Evolutionary conservation across 495 filamentous ascomycete species (phyloP).

Genomic region (Trichoderma gamsii): DNA sequence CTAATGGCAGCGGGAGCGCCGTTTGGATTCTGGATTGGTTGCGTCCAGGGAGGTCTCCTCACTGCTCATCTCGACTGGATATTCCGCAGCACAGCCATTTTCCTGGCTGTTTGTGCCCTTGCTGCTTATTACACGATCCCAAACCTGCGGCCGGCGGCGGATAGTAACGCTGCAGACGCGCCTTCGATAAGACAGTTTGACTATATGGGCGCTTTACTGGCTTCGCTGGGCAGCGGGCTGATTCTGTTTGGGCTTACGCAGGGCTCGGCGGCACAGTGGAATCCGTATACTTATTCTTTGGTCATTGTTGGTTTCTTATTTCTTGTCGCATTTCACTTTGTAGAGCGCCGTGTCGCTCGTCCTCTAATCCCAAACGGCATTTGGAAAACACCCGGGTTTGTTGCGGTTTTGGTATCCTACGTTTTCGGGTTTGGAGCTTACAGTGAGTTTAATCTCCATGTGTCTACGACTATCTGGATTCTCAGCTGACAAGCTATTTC

Average conservation of each 20-base stretch:
- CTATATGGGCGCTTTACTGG: constrained; percentile 39
- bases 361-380: constrained; percentile 46
- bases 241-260: constrained; percentile 52
- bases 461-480: no score
- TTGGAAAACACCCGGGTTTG: constrained; percentile 38
- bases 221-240: constrained; percentile 42
- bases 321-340: constrained; percentile 41
- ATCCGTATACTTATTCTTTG: constrained; percentile 45
- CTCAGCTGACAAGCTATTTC: constrained; percentile 6
- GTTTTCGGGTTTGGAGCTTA: constrained; percentile 43
- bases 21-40: constrained; percentile 34
- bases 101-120: constrained; percentile 58
- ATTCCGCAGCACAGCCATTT: constrained; percentile 40
- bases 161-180: constrained; percentile 22
- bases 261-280: constrained; percentile 44
- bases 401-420: constrained; percentile 43
- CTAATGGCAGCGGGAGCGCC: constrained; percentile 58
- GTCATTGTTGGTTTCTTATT: constrained; percentile 48
- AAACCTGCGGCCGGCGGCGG: constrained; percentile 32
- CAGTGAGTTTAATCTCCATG: constrained; percentile 18
- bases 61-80: constrained; percentile 41
- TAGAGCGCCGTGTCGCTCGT: constrained; percentile 36
- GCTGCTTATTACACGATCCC: constrained; percentile 33
- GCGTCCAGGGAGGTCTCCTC: constrained; percentile 32
- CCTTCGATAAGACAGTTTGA: constrained; percentile 37